Evolutionary conservation across 345 rosid genomes (phyloP).

Genomic region (Camelina sativa): DNA sequence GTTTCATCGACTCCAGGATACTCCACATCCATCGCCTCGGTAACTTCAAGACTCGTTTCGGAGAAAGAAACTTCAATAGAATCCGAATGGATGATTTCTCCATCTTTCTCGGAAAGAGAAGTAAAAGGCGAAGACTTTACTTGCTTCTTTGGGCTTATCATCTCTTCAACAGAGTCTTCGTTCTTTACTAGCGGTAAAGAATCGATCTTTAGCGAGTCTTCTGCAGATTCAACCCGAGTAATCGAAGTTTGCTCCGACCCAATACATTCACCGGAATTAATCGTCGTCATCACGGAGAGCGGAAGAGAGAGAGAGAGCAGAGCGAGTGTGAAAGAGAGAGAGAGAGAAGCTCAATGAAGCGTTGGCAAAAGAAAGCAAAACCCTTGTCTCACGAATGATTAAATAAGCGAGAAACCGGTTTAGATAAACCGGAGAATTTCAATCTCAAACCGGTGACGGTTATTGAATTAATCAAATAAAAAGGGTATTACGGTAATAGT

Average conservation of each 20-base stretch:
- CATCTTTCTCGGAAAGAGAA: slow-evolving; percentile 41
- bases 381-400: background rate
- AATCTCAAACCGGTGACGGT: background rate
- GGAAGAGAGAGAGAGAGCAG: background rate
- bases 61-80: slow-evolving; percentile 33
- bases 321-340: background rate
- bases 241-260: background rate
- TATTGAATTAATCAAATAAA: background rate
- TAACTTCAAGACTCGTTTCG: slow-evolving; percentile 23
- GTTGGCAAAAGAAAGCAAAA: background rate
- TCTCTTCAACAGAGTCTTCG: slow-evolving; percentile 32
- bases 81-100: slow-evolving; percentile 25
- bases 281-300: slow-evolving; percentile 20
- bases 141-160: slow-evolving; percentile 42
- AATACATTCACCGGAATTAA: slow-evolving; percentile 23
- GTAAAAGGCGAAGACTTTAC: slow-evolving; percentile 33
- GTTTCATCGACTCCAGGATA: slow-evolving; percentile 34
- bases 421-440: background rate
- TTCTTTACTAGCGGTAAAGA: slow-evolving; percentile 34
- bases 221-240: slow-evolving; percentile 7
- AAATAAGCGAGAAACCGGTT: slow-evolving; percentile 28
- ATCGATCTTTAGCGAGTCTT: slow-evolving; percentile 32
- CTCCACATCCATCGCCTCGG: slow-evolving; percentile 22
- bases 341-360: background rate
- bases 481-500: slow-evolving; percentile 32